Evolutionary conservation across 257 asterid species (phyloP).

Genomic region (Thymus quinquecostatus): DNA sequence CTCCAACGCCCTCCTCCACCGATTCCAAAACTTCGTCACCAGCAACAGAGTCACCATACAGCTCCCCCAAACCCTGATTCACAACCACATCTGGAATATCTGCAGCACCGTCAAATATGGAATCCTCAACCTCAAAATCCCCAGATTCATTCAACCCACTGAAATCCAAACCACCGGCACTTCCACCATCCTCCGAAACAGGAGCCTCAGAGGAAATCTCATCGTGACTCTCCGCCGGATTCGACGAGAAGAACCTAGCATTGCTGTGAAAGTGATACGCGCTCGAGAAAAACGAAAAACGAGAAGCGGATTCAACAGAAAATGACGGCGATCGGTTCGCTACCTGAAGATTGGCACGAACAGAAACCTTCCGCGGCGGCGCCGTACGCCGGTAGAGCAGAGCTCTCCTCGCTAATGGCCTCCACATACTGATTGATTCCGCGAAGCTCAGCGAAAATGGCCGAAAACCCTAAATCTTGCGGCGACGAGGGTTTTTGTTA

Average conservation of each 20-base stretch:
- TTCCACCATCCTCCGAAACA: conserved; percentile 30
- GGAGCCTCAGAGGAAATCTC: conserved; percentile 31
- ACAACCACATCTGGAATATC: conserved; percentile 30
- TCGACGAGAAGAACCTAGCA: conserved; percentile 57
- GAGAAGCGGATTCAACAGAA: conserved; percentile 34
- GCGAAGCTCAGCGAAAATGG: conserved; percentile 30
- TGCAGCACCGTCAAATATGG: conserved; percentile 29
- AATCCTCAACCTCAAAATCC: conserved; percentile 35
- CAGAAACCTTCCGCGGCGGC: conserved; percentile 29
- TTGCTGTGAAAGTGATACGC: conserved; percentile 24
- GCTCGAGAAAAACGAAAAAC: conserved; percentile 36
- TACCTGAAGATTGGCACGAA: conserved; percentile 33
- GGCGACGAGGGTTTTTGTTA: conserved; percentile 14
- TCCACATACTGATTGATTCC: conserved; percentile 53
- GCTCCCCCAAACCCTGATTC: conserved; percentile 32
- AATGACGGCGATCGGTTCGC: conserved; percentile 12
- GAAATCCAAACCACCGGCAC: conserved; percentile 32
- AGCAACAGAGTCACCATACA: conserved; percentile 31
- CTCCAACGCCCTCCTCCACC: conserved; percentile 37
- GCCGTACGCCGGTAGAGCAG: conserved; percentile 38
- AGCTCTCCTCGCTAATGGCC: conserved; percentile 47
- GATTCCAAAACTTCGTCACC: conserved; percentile 27
- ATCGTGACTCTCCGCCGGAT: conserved; percentile 40
- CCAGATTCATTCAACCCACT: conserved; percentile 35
- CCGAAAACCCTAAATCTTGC: conserved; percentile 31